Evolutionary conservation across 2,329 filamentous ascomycete genomes (phyloP).

Genomic region (Aspergillus cejpii): DNA sequence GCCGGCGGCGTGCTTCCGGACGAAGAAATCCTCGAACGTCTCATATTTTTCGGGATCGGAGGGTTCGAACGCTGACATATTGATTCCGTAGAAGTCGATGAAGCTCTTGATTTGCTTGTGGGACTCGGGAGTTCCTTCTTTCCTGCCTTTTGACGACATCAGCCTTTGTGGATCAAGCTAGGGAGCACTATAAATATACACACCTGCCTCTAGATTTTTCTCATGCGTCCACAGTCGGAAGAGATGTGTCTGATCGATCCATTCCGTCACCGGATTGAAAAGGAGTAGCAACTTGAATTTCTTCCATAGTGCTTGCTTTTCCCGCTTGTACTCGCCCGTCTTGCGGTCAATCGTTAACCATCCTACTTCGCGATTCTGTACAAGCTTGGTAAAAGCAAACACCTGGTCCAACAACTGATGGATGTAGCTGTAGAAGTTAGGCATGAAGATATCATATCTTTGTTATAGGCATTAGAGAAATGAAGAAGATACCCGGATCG

Average conservation of each 20-base stretch:
- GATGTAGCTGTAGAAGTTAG: not conserved
- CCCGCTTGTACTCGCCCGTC: slow-evolving; percentile 33
- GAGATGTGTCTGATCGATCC: slow-evolving; percentile 35
- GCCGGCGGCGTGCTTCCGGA: slow-evolving; percentile 28
- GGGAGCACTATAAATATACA: not conserved
- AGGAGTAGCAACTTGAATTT: slow-evolving; percentile 40
- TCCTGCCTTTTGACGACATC: not conserved
- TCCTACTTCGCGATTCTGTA: slow-evolving; percentile 28
- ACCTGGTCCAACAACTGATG: not conserved
- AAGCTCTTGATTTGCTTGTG: slow-evolving; percentile 32
- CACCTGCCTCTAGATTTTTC: slow-evolving; percentile 29
- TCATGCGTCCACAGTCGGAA: slow-evolving; percentile 37
- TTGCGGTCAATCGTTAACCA: slow-evolving; percentile 30
- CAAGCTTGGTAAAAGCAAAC: not conserved
- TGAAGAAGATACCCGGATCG: too few species aligned
- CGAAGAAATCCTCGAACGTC: slow-evolving; percentile 39
- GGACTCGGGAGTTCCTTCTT: slow-evolving; percentile 27
- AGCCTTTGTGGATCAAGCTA: not conserved
- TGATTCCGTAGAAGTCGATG: slow-evolving; percentile 15
- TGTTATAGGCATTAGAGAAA: not conserved
- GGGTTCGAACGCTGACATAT: slow-evolving; percentile 32
- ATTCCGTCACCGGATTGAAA: slow-evolving; percentile 40
- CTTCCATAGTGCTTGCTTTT: slow-evolving; percentile 38
- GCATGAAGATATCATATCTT: not conserved
- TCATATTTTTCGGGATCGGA: slow-evolving; percentile 31